These are phyloP conservation scores for Meyerozyma sp. DNA, from an alignment of 1,139 yeast species.

Conservation along the genomic window DNA sequence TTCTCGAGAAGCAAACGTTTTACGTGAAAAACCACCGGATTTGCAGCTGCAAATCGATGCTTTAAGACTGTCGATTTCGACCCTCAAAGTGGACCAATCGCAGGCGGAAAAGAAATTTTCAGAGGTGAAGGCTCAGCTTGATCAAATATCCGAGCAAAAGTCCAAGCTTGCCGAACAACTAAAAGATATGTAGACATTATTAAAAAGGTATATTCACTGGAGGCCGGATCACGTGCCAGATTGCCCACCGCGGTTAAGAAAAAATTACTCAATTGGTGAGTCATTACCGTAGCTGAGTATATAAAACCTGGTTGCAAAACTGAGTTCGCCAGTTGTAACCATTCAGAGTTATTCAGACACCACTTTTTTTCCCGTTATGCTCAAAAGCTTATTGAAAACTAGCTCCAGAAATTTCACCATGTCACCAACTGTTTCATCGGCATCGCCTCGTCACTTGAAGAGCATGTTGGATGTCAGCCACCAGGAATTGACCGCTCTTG, in stretches of 20 bases:
- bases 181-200: neutral
- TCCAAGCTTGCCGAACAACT: neutral
- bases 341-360: no score
- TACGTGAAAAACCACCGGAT: neutral
- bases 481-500: conserved; percentile 62
- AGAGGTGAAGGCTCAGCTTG: neutral
- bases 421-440: conserved; percentile 8
- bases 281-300: conserved; percentile 6
- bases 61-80: neutral
- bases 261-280: conserved; percentile 18
- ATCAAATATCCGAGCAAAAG: neutral
- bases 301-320: neutral
- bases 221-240: neutral
- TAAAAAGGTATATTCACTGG: neutral
- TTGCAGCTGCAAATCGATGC: neutral
- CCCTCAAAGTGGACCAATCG: neutral
- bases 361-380: neutral
- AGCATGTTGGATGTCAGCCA: conserved; percentile 72
- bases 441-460: conserved; percentile 62
- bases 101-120: neutral
- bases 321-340: no score
- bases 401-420: conserved; percentile 1
- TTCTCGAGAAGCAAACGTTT: neutral
- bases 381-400: neutral
- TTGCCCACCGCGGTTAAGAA: conserved; percentile 18